Evolutionary conservation across 352 stramenopile species (phyloP), one percentile per base, ranked within the genome.

Genomic region (Pythium biforme): DNA sequence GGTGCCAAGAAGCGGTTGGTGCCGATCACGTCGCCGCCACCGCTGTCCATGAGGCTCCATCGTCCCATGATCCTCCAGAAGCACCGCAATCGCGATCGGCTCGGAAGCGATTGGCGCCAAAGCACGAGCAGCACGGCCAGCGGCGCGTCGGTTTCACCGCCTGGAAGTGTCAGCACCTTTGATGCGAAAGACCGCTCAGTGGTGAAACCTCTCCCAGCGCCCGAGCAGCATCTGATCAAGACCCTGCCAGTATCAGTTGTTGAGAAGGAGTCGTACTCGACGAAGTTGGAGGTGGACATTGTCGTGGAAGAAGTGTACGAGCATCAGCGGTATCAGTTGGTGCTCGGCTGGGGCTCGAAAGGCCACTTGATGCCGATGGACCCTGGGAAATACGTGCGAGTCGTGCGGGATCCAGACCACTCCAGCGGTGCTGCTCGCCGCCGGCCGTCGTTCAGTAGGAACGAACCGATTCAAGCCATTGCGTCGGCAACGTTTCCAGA

Each of bases 261-360:
- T 4, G 9, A 53, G 10, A 19, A 53, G 19, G 19, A 29, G 11
- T 27, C 43, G 20, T 22, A 29, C 19, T 20, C 31, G 40, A 25
- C 19, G 3, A 17, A 51, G 6, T 14, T 55, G 41, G 55, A 59
- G 33, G 39, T 63, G 43, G 49, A 63, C 11, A 47, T 63, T 27
- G 62, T 27, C 0, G 58, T 73, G 0, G 80, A 90, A 52, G 73
- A 87, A 69, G 76, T 92, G 34, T 89, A 73, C 55, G 83, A 92
- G 60, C 70, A 89, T 55, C 80, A 92, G 59, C 75, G 83, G 15
- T 88, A 89, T 52, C 83, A 92, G 49, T 68, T 77, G 41, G 67
- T 92, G 34, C 68, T 92, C 17, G 78, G 83, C 22, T 92, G 83
- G 83, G 83, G 83, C n/a, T 77, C 80, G 20, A 90, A 86, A 56